Percentiles rank a stretch among this genome's conserved stretches.
These are phyloP conservation scores for Apium graveolens DNA, from an alignment of 129 eudicot genomes.

Conservation along the genomic window DNA sequence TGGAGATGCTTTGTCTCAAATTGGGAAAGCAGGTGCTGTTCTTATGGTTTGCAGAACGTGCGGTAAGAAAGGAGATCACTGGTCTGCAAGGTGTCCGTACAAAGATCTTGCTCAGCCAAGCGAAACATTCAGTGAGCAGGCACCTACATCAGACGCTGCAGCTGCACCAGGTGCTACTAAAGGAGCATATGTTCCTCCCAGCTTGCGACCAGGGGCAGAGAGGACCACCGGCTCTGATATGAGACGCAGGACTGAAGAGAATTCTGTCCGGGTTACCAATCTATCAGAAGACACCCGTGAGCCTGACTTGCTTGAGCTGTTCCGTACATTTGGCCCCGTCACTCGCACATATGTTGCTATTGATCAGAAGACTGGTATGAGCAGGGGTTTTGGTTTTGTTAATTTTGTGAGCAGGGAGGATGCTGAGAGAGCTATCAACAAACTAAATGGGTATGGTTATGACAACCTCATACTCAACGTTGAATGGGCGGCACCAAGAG, in stretches of 20 bases:
- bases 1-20: conserved; percentile 50
- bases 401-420: conserved; percentile 81
- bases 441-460: conserved; percentile 87
- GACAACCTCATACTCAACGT: conserved; percentile 83
- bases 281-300: conserved; percentile 84
- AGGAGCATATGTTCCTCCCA: conserved; percentile 71
- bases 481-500: conserved; percentile 76
- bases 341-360: conserved; percentile 76
- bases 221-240: conserved; percentile 47
- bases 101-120: conserved; percentile 59
- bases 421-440: conserved; percentile 66
- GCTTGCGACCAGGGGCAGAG: conserved; percentile 64
- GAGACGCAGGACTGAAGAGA: conserved; percentile 84
- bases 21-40: conserved; percentile 60
- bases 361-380: conserved; percentile 78
- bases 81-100: conserved; percentile 90
- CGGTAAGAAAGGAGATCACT: conserved; percentile 89
- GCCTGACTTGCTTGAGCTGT: conserved; percentile 72
- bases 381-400: conserved; percentile 89
- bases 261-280: conserved; percentile 77
- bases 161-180: conserved; percentile 30
- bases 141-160: conserved; percentile 35
- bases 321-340: conserved; percentile 63
- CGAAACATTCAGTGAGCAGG: conserved; percentile 49
- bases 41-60: conserved; percentile 88